Conservation (phyloP, 78 protist genomes). For the Dictyostelium discoideum region DNA sequence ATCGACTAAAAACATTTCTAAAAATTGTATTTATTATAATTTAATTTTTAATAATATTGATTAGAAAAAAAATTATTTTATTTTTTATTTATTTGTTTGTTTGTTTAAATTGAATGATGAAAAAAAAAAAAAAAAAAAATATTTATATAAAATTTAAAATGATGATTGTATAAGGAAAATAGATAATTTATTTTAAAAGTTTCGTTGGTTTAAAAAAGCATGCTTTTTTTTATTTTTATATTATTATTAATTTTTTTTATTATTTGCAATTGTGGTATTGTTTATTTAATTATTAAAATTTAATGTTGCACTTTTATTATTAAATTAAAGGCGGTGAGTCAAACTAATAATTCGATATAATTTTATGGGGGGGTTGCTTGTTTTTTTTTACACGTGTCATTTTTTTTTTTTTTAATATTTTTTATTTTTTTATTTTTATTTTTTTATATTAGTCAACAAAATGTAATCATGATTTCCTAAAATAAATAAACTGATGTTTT, state of each 20-base stretch:
- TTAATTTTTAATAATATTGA: too few relatives aligned
- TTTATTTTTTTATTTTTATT: constrained; percentile 1
- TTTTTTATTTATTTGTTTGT: background rate
- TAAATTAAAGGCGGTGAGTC: background rate
- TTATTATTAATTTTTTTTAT: too few relatives aligned
- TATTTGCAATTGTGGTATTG: background rate
- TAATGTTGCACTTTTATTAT: background rate
- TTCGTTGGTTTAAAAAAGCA: background rate
- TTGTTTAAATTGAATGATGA: background rate
- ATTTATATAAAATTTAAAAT: background rate
- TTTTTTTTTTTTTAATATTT: background rate
- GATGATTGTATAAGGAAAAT: background rate
- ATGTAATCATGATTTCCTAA: too few relatives aligned
- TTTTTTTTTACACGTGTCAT: background rate
- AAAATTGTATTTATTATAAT: background rate
- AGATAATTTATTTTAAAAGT: too few relatives aligned
- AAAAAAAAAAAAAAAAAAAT: too few relatives aligned
- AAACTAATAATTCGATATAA: background rate
- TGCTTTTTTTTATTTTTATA: too few relatives aligned
- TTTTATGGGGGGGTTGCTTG: background rate
- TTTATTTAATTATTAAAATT: background rate
- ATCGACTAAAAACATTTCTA: constrained; percentile 55
- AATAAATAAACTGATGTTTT: too few relatives aligned
- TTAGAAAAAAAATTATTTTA: too few relatives aligned
- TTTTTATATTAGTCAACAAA: background rate